Percentiles rank a stretch among this genome's conserved stretches.
Evolutionary conservation across 805 yeast genomes (phyloP).

Genomic region (Starmerella asiatica): DNA sequence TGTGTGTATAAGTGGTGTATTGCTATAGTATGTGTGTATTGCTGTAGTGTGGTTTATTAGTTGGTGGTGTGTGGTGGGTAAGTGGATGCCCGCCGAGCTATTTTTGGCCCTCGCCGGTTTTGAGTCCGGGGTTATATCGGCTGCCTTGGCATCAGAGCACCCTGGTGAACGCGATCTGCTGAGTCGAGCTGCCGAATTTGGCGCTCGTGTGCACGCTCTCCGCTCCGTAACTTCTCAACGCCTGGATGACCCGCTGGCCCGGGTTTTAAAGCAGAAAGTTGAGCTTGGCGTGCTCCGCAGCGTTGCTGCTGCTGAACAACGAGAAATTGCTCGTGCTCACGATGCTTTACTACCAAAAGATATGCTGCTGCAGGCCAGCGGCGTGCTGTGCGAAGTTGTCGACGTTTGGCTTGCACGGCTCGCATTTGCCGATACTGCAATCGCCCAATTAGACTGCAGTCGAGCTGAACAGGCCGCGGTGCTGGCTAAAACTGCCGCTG

Average conservation of each 20-base stretch:
- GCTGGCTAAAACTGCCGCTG: not conserved
- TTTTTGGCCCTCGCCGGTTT: constrained; percentile 13
- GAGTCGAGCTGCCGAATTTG: constrained; percentile 4
- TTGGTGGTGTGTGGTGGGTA: no score
- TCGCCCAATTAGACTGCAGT: no score
- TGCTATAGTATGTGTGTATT: no score
- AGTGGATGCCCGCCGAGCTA: constrained; percentile 11
- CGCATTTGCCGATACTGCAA: no score
- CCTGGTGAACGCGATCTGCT: constrained; percentile 10
- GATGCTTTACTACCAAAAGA: no score
- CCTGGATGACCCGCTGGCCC: constrained; percentile 2
- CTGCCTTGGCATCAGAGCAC: not conserved
- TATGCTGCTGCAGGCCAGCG: no score
- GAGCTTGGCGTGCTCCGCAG: constrained; percentile 4
- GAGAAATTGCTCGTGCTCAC: no score
- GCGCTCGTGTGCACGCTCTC: constrained; percentile 3
- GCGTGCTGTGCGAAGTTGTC: no score
- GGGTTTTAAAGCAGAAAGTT: constrained; percentile 2
- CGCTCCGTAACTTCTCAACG: not conserved
- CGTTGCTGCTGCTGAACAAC: not conserved
- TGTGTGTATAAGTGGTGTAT: no score
- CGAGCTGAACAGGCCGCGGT: not conserved
- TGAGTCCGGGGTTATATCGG: constrained; percentile 1
- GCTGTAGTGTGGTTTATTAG: no score
- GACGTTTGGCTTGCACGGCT: no score